phyloP scores from a whole-genome alignment of 164 flowering plant species.

The Piper longum region DNA sequence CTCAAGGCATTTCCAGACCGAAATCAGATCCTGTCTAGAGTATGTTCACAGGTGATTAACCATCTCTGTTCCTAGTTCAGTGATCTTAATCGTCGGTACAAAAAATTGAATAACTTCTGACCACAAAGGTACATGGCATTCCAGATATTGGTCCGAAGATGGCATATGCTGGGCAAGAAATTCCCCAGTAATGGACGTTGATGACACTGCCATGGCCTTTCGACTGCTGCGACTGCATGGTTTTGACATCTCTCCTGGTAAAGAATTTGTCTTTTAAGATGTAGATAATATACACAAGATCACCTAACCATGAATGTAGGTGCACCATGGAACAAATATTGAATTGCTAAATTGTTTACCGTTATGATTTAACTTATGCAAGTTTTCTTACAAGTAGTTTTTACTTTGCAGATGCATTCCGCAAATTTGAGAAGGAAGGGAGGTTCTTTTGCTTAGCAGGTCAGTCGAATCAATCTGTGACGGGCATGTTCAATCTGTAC shows the following conservation, averaged over 20 bases:
- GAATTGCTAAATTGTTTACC: no score
- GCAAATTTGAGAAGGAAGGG: slow-evolving; percentile 47
- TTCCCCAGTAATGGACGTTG: slow-evolving; percentile 51
- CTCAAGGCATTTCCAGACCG: slow-evolving; percentile 39
- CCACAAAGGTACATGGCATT: neutral
- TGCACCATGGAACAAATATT: no score
- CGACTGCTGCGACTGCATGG: slow-evolving; percentile 74
- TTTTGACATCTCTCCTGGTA: slow-evolving; percentile 61
- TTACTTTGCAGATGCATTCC: slow-evolving; percentile 41
- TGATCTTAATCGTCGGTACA: neutral
- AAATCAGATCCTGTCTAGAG: slow-evolving; percentile 34
- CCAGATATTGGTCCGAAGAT: slow-evolving; percentile 57
- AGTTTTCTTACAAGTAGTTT: neutral
- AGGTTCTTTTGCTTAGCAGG: slow-evolving; percentile 74
- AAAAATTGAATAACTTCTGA: no score
- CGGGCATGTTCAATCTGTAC: slow-evolving; percentile 67
- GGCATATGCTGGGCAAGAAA: slow-evolving; percentile 93
- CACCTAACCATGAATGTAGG: no score
- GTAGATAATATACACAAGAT: neutral
- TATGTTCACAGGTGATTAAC: slow-evolving; percentile 41
- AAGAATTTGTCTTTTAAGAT: neutral
- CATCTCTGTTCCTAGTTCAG: neutral
- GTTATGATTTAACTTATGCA: neutral
- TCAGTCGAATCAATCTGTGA: slow-evolving; percentile 65
- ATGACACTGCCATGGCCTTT: slow-evolving; percentile 91